phyloP scores from a whole-genome alignment of 1,284 basidiomycete species.

The Ceratobasidium sp. region DNA sequence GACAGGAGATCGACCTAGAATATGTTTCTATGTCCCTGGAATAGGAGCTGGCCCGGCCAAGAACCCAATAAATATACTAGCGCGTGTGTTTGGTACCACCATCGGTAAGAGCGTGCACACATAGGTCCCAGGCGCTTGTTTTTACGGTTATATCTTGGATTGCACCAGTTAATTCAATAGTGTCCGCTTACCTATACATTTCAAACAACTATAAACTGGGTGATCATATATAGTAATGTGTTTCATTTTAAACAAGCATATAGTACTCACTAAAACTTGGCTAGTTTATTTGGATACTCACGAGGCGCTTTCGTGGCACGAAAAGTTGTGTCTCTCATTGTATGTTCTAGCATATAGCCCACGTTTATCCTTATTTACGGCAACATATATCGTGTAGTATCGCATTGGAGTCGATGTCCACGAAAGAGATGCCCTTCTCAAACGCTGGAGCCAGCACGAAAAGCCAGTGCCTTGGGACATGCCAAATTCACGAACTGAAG shows the following conservation, averaged over 20 bases:
- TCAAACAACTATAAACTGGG: conserved; percentile 5
- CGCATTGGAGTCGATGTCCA: conserved; percentile 33
- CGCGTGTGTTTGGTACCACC: conserved; percentile 17
- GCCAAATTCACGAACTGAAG: not conserved
- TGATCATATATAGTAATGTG: conserved; percentile 11
- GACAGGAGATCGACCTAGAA: not conserved
- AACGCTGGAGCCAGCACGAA: conserved; percentile 34
- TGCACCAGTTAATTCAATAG: conserved; percentile 16
- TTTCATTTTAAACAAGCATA: not conserved
- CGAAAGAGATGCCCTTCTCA: conserved; percentile 15
- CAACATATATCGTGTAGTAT: not conserved
- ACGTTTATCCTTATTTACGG: not conserved
- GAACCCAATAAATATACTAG: conserved; percentile 18
- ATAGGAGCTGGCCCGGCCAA: conserved; percentile 18
- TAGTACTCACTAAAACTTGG: not conserved
- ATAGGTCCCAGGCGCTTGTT: no score
- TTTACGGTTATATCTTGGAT: not conserved
- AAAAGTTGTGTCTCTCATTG: conserved; percentile 46
- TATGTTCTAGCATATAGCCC: not conserved
- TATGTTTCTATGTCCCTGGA: conserved; percentile 13
- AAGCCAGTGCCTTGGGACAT: conserved; percentile 26
- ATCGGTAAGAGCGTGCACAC: conserved; percentile 21
- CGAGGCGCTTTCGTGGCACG: conserved; percentile 46
- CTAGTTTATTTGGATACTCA: conserved; percentile 37
- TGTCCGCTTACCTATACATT: conserved; percentile 12